These are phyloP conservation scores for Nevesoporus exiguus DNA, from an alignment of 768 basidiomycete species.

Conservation along the genomic window DNA sequence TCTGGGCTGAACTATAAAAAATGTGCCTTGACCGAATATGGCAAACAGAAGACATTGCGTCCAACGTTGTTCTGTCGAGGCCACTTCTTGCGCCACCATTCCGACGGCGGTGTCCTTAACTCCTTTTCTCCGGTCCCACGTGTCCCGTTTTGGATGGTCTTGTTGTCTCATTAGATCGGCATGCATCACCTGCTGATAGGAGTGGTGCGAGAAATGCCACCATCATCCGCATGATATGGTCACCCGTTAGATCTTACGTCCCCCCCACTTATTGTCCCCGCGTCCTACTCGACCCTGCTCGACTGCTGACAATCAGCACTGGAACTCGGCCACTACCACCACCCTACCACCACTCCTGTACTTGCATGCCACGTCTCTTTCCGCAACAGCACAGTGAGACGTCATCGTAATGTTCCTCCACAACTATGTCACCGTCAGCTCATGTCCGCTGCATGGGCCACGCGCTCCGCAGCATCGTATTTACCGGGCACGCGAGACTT, in stretches of 20 bases:
- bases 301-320: not conserved
- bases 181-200: constrained; percentile 18
- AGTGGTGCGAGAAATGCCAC: constrained; percentile 19
- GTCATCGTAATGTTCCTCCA: too few species aligned
- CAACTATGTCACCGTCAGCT: not conserved
- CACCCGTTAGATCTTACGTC: constrained; percentile 7
- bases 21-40: not conserved
- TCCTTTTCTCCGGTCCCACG: constrained; percentile 16
- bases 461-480: constrained; percentile 13
- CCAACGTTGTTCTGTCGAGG: constrained; percentile 28
- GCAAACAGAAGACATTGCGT: not conserved
- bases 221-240: constrained; percentile 10
- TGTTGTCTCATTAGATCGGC: constrained; percentile 9
- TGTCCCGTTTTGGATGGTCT: constrained; percentile 13
- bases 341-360: not conserved
- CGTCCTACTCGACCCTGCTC: constrained; percentile 6
- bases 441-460: constrained; percentile 5
- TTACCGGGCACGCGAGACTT: constrained; percentile 2
- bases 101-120: constrained; percentile 12
- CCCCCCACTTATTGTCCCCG: not conserved
- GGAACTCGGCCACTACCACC: not conserved
- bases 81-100: not conserved
- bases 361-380: not conserved
- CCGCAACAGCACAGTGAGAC: too few species aligned
- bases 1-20: constrained; percentile 25